Evolutionary conservation across 306 rosid species (phyloP).

Genomic region (Luffa aegyptiaca): DNA sequence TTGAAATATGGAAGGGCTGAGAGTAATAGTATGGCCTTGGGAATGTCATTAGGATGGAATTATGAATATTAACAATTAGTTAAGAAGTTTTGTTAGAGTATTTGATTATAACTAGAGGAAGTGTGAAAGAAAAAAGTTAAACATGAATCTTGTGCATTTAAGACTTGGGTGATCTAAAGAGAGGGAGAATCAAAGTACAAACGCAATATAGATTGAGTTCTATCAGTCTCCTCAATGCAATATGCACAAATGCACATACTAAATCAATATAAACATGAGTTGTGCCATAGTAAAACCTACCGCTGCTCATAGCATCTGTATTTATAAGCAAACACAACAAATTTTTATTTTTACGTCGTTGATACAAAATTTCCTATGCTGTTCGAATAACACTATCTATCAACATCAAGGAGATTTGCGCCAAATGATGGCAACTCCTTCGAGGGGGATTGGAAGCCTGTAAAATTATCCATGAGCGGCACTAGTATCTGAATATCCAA

Average conservation of each 20-base stretch:
- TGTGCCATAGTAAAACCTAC: not conserved
- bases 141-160: too few relatives aligned
- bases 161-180: too few relatives aligned
- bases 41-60: too few relatives aligned
- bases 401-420: not conserved
- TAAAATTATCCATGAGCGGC: not conserved
- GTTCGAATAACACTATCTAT: not conserved
- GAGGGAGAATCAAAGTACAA: too few relatives aligned
- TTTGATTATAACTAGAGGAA: too few relatives aligned
- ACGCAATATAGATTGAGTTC: too few relatives aligned
- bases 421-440: not conserved
- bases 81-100: too few relatives aligned
- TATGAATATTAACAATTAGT: too few relatives aligned
- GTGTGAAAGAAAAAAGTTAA: too few relatives aligned
- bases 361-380: not conserved
- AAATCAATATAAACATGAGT: not conserved
- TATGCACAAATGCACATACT: not conserved
- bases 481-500: not conserved
- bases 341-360: not conserved
- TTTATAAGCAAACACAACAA: not conserved
- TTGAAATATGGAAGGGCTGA: too few relatives aligned
- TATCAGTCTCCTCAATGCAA: not conserved
- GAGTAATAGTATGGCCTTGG: too few relatives aligned
- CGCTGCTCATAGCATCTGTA: not conserved
- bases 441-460: not conserved